A percentile compares a stretch with the other conserved stretches of the same genome.
Conservation (phyloP, 129 eudicot genomes). For the Rutidosis leptorrhynchoides region DNA sequence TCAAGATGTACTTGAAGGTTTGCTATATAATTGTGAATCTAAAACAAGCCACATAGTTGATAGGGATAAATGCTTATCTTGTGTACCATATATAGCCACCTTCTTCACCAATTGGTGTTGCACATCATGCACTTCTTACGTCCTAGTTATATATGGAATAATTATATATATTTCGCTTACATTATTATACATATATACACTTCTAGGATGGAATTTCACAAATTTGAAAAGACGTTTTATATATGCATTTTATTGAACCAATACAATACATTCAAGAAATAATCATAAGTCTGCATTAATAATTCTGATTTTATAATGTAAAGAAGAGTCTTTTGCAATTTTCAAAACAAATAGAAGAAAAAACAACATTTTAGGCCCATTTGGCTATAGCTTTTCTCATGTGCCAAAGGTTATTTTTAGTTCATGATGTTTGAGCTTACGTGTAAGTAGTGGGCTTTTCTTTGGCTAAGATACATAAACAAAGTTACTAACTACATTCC, state of each 20-base stretch:
- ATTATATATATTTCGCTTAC: neutral
- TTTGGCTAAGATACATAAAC: neutral
- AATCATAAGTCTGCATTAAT: neutral
- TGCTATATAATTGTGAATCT: neutral
- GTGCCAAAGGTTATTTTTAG: neutral
- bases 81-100: neutral
- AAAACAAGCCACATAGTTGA: neutral
- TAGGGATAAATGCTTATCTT: neutral
- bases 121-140: constrained; percentile 3
- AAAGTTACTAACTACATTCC: neutral
- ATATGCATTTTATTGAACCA: neutral
- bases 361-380: neutral
- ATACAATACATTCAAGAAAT: neutral
- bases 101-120: neutral
- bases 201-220: neutral
- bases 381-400: neutral
- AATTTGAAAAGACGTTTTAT: neutral
- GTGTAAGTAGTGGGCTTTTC: neutral
- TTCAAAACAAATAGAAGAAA: neutral
- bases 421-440: neutral
- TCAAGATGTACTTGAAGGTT: too few species aligned
- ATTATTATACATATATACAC: neutral
- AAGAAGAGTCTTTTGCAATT: too few species aligned
- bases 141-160: neutral
- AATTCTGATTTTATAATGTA: neutral